Conservation (phyloP, 192 early-diverging fungal genomes). For the Entrophospora sp. region DNA sequence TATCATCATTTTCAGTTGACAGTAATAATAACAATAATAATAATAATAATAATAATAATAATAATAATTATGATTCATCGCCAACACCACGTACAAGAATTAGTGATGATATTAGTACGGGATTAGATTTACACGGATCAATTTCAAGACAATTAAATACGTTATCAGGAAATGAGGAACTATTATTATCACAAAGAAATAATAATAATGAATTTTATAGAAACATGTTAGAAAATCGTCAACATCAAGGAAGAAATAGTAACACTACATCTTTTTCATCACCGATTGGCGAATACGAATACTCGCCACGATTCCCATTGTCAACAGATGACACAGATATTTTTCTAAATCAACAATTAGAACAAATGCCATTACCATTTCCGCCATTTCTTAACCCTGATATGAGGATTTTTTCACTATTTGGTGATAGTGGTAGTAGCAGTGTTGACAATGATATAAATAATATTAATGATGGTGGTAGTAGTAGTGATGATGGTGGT, state of each 20-base stretch:
- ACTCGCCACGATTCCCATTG: background rate
- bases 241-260: constrained; percentile 1
- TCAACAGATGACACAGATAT: too few species aligned
- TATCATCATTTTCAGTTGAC: too few species aligned
- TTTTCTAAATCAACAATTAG: constrained; percentile 2
- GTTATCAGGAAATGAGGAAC: background rate
- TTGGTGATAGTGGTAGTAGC: background rate
- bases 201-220: background rate
- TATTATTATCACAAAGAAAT: background rate
- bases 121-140: too few species aligned
- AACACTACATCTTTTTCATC: constrained; percentile 10
- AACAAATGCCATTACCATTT: background rate
- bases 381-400: background rate
- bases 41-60: too few species aligned
- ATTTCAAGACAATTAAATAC: background rate
- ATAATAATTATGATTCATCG: too few species aligned
- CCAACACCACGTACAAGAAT: too few species aligned
- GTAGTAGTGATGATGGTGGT: too few species aligned
- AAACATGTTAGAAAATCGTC: background rate
- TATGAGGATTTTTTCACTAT: background rate
- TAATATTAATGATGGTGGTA: background rate
- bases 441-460: too few species aligned
- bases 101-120: too few species aligned
- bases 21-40: too few species aligned
- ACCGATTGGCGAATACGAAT: background rate